Evolutionary conservation across 257 asterid genomes (phyloP).

Genomic region (Rauvolfia tetraphylla): DNA sequence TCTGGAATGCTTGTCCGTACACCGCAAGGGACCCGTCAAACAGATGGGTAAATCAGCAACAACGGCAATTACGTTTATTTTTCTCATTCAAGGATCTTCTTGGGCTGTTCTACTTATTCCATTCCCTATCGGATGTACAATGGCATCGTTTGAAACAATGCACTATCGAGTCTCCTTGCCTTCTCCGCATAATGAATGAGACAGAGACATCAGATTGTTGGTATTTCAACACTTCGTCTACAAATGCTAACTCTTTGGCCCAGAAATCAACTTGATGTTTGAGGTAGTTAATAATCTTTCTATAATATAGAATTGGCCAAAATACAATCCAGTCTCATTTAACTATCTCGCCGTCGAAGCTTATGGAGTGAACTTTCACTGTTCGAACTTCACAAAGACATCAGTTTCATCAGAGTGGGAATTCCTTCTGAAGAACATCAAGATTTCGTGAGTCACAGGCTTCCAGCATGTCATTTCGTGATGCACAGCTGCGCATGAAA

Average conservation of each 20-base stretch:
- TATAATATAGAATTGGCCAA: background rate
- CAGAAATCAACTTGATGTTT: background rate
- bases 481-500: slow-evolving; percentile 65
- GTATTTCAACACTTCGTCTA: background rate
- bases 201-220: background rate
- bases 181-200: background rate
- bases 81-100: background rate
- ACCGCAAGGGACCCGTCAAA: too few relatives aligned
- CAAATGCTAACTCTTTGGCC: background rate
- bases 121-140: background rate
- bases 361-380: background rate
- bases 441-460: slow-evolving; percentile 92
- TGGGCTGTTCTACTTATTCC: background rate
- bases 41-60: too few relatives aligned
- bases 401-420: slow-evolving; percentile 56
- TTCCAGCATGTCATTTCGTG: slow-evolving; percentile 83
- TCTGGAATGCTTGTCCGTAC: too few relatives aligned
- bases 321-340: background rate
- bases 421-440: slow-evolving; percentile 87
- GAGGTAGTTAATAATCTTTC: background rate
- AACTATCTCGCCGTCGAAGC: background rate
- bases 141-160: background rate
- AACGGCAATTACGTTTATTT: too few relatives aligned
- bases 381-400: background rate
- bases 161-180: background rate